Evolutionary conservation across 2,329 filamentous ascomycete species (phyloP).

Genomic region (Coniochaeta ligniaria): DNA sequence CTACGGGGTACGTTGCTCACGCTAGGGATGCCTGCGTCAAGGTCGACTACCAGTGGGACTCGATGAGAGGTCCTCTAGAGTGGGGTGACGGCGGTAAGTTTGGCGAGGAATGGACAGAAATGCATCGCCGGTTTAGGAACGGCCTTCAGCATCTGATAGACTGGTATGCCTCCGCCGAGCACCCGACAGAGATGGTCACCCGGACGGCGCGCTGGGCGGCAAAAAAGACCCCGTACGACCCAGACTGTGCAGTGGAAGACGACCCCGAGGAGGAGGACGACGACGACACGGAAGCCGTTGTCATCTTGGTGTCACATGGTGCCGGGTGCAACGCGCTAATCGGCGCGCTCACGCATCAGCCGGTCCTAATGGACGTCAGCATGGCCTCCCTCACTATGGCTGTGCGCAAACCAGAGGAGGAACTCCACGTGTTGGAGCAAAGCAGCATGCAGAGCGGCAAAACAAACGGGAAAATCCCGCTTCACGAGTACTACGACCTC

Average conservation of each 20-base stretch:
- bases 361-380: constrained; percentile 81
- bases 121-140: constrained; percentile 84
- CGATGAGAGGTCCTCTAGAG: constrained; percentile 65
- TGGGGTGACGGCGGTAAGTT: constrained; percentile 87
- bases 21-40: constrained; percentile 79
- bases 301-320: constrained; percentile 87
- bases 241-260: constrained; percentile 23
- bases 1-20: constrained; percentile 81
- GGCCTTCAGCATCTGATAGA: constrained; percentile 73
- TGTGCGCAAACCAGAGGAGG: constrained; percentile 45
- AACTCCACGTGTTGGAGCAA: constrained; percentile 15
- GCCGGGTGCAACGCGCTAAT: constrained; percentile 95
- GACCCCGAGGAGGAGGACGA: constrained; percentile 37
- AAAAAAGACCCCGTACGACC: constrained; percentile 21
- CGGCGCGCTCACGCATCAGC: constrained; percentile 83
- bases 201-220: constrained; percentile 24
- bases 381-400: constrained; percentile 92
- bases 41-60: constrained; percentile 96
- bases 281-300: constrained; percentile 64
- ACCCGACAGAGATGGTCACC: constrained; percentile 43
- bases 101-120: constrained; percentile 90
- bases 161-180: constrained; percentile 64
- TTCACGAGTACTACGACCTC: constrained; percentile 64
- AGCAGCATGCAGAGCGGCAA: not conserved
- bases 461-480: constrained; percentile 25